A percentile compares a stretch with the other conserved stretches of the same genome.
Conservation (phyloP, 2,329 filamentous ascomycete genomes). For the Talaromyces rugulosus region DNA sequence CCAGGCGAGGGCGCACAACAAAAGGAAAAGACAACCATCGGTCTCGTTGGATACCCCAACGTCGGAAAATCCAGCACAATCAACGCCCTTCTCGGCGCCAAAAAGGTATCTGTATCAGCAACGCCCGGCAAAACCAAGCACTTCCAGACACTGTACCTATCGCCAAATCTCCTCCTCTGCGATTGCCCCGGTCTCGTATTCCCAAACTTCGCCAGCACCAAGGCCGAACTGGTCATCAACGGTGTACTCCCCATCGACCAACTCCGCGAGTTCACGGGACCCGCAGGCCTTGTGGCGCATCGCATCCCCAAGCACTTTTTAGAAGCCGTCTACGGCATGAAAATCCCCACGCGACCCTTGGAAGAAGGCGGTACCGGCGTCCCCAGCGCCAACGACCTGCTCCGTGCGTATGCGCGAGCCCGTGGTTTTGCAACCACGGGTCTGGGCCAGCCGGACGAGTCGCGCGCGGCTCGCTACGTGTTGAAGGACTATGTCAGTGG, state of each 20-base stretch:
- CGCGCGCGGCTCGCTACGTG: constrained; percentile 79
- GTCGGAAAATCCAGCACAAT: constrained; percentile 99
- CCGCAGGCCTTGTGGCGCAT: constrained; percentile 73
- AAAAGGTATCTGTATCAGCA: constrained; percentile 96
- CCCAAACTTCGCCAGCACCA: constrained; percentile 94
- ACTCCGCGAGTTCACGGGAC: constrained; percentile 85
- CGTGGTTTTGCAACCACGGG: constrained; percentile 88
- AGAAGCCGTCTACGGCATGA: constrained; percentile 90
- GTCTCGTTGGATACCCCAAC: constrained; percentile 95
- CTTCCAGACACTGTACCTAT: constrained; percentile 96
- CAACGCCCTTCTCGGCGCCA: constrained; percentile 95
- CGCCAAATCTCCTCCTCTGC: constrained; percentile 82
- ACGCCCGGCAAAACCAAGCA: constrained; percentile 99
- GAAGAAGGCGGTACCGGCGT: constrained; percentile 91
- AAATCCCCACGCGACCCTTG: constrained; percentile 70
- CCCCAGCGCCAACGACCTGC: constrained; percentile 78
- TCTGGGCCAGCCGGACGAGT: constrained; percentile 87
- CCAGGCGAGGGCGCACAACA: constrained; percentile 39
- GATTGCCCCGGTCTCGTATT: constrained; percentile 99
- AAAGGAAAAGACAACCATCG: constrained; percentile 74
- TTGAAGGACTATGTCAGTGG: constrained; percentile 98
- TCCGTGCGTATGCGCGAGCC: constrained; percentile 80
- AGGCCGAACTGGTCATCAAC: constrained; percentile 92
- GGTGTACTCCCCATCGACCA: constrained; percentile 96
- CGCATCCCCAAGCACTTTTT: constrained; percentile 84